Conservation (phyloP, 2,329 filamentous ascomycete species). For the Fusarium hainanense region DNA sequence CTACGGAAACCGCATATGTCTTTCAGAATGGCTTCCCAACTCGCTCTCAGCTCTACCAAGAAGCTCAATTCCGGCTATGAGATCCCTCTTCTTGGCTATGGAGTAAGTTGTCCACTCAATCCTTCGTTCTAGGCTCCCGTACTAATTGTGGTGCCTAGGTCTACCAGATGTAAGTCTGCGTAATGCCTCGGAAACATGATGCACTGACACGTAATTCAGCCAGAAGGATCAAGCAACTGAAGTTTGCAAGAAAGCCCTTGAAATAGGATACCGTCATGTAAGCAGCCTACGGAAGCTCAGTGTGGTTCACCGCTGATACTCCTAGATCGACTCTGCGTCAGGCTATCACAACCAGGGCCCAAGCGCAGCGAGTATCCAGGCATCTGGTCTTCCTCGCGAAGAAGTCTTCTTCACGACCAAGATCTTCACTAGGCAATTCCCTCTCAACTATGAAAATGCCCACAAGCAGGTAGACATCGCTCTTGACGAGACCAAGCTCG, state of each 20-base stretch:
- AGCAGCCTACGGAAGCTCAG: conserved; percentile 11
- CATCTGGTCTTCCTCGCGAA: conserved; percentile 56
- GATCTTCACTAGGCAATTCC: conserved; percentile 55
- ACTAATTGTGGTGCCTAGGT: conserved; percentile 52
- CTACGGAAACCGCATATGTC: conserved; percentile 18
- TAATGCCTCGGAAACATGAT: conserved; percentile 18
- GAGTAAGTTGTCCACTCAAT: conserved; percentile 54
- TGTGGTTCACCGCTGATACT: neutral
- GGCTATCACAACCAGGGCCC: conserved; percentile 63
- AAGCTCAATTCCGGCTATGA: conserved; percentile 67
- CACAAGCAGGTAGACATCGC: conserved; percentile 72
- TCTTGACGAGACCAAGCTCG: conserved; percentile 69
- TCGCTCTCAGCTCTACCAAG: conserved; percentile 59
- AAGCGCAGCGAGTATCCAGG: conserved; percentile 58
- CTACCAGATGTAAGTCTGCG: conserved; percentile 60
- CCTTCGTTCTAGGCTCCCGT: neutral
- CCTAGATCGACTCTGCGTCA: conserved; percentile 64
- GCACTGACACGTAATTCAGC: conserved; percentile 37
- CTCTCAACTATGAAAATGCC: conserved; percentile 69
- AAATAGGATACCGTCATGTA: conserved; percentile 65
- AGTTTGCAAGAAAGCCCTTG: conserved; percentile 59
- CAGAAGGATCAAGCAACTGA: conserved; percentile 48
- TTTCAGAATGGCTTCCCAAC: conserved; percentile 58
- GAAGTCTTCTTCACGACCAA: conserved; percentile 69
- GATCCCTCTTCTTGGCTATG: conserved; percentile 64